Base-by-base conservation (phyloP, 1,284 basidiomycete species). In the Volvariella volvacea region DNA sequence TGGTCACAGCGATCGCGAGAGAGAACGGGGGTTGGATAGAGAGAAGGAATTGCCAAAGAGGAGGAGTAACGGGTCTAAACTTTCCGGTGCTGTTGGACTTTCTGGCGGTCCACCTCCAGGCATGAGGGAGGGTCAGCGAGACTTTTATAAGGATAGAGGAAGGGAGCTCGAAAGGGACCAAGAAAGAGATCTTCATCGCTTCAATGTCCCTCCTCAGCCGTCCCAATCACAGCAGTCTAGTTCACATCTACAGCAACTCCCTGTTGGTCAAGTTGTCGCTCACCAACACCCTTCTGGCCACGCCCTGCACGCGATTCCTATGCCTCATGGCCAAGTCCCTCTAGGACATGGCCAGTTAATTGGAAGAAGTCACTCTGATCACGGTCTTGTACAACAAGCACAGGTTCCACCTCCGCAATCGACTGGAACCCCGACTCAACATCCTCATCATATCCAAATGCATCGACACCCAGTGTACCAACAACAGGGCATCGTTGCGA, bases 11-110 rank as follows among this genome's bases (percentile, higher is more conserved):
- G 34, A 39, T 1, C 45, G 36, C 36, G 48, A 47, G 31, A 46
- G 40, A 42, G 44, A 49, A 33, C 31, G 39, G 7, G 50, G 31
- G 22, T 39, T 43, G 33, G 50, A 48, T 37, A 51, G 40, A 43
- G 48, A 44, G 37, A 47, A 28, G 34, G 34, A 20, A 15, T 15
- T n/a, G 7, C 6, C n/a, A 36, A 16, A 36, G 34, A 20, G 34
- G 19, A 36, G 19, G 34, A 20, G 15, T 36, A 28, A 28, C 12
- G 25, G 25, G 6, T 28, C 25, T 6, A 28, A 28, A 12, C 6
- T 28, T 12, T 28, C 25, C 25, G 34, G 34, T 15, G 34, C 15
- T 15, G 34, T 36, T 36, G 34, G 34, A 20, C 6, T 36, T 4
- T 15, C 19, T 20, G n/a, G 6, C n/a, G 34, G 8, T 20, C 15